A percentile compares a stretch with the other conserved stretches of the same genome.
These are phyloP conservation scores for Orbilia quercus DNA, from an alignment of 2,329 filamentous ascomycete species.

Conservation along the genomic window DNA sequence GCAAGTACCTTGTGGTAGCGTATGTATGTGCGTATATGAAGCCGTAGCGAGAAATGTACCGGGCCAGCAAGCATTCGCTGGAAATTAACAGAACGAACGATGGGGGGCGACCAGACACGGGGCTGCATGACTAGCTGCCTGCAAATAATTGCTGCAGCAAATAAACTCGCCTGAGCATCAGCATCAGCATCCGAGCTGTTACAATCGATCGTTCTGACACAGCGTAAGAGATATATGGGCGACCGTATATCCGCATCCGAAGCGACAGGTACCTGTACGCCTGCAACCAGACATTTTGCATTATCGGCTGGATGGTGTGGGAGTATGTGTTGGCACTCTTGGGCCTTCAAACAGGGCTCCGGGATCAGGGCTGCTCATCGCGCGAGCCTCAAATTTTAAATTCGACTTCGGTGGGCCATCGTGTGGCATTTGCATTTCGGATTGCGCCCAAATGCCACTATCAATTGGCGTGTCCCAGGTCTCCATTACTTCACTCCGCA, in stretches of 20 bases:
- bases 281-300: conserved; percentile 13
- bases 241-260: conserved; percentile 10
- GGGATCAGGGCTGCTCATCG: conserved; percentile 57
- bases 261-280: conserved; percentile 20
- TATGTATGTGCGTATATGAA: conserved; percentile 45
- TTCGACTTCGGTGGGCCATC: conserved; percentile 40
- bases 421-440: conserved; percentile 10
- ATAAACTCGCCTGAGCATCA: conserved; percentile 53
- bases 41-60: conserved; percentile 55
- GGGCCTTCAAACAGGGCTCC: conserved; percentile 42
- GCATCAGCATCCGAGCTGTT: conserved; percentile 26
- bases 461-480: conserved; percentile 15
- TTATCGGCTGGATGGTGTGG: conserved; percentile 45
- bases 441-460: conserved; percentile 27
- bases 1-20: conserved; percentile 47
- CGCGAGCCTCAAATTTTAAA: conserved; percentile 57
- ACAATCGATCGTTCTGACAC: conserved; percentile 24
- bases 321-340: conserved; percentile 55
- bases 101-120: conserved; percentile 40
- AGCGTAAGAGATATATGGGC: conserved; percentile 38
- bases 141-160: conserved; percentile 47
- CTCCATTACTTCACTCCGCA: too few relatives aligned
- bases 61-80: conserved; percentile 45
- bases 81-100: conserved; percentile 53
- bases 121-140: conserved; percentile 34